Base-by-base conservation (phyloP, 1,284 basidiomycete species). In the Pseudozyma tsukubaensis region DNA sequence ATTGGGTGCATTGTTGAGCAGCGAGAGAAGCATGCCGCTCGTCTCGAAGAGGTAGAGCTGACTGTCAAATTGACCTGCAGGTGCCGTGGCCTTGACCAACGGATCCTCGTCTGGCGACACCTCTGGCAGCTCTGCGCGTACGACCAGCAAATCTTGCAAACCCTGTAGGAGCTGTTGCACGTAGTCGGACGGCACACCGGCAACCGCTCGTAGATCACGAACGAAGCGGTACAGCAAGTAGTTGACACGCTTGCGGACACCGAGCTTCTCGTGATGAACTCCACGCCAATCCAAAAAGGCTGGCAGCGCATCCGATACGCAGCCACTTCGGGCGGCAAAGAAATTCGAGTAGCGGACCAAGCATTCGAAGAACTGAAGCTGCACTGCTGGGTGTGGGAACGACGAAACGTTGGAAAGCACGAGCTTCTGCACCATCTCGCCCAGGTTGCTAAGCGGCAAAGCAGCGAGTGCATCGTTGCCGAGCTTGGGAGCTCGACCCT, bases 21-120 rank as follows among this genome's bases (percentile, higher is more conserved):
- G 86, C 18, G 93, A 92, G 58, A 94, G 89, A 42, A 99, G 88
- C 19, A 89, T 91, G 14, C 97, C 97, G 44, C 91, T 89, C 0
- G 94, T 91, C 86, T 99, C 97, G 84, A 94, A 99, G 10, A 99
- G 89, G 83, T 99, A 95, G 11, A 98, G 88, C 85, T 99, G 97
- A 36, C 94, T 90, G 80, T 96, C 92, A 84, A 97, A 97, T 58
- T 89, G 85, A 72, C 89, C 88, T 2, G 92, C 88, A 67, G 89
- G 89, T 40, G 89, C 90, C 34, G 93, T 89, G 0, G 93, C 93
- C 84, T 97, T 96, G 19, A 89, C 86, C 24, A 98, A 81, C 16
- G 86, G 73, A 53, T 88, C 87, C 50, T 92, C 88, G 21, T 87
- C 87, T 0, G 86, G 79, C 89, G 89, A 32, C 89, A 89, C 70